phyloP scores from a whole-genome alignment of 441 rosid species.

The Croton setiger region DNA sequence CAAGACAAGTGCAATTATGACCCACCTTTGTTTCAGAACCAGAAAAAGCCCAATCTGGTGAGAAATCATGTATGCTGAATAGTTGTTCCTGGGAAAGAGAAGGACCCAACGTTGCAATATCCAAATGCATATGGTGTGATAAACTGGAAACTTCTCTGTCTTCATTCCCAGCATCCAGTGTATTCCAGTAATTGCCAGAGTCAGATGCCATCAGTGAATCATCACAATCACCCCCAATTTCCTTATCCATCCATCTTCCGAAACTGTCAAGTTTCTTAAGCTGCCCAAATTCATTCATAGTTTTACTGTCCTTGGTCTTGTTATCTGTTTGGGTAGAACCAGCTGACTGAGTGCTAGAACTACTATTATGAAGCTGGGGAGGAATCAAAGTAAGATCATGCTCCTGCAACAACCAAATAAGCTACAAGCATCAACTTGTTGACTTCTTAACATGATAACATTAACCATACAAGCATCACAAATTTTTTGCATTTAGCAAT shows the following conservation, averaged over 20 bases:
- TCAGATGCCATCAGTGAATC: slow-evolving; percentile 62
- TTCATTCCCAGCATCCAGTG: slow-evolving; percentile 45
- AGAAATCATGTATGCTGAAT: slow-evolving; percentile 59
- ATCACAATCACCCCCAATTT: slow-evolving; percentile 54
- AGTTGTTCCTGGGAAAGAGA: slow-evolving; percentile 69
- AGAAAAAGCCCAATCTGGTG: slow-evolving; percentile 66
- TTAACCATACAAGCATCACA: background rate
- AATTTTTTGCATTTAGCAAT: background rate
- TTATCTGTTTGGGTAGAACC: slow-evolving; percentile 28
- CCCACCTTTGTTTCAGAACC: slow-evolving; percentile 51
- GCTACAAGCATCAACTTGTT: slow-evolving; percentile 3
- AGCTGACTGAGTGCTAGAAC: slow-evolving; percentile 26
- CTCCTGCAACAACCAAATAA: slow-evolving; percentile 26
- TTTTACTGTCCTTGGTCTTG: slow-evolving; percentile 18
- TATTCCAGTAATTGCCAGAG: slow-evolving; percentile 57
- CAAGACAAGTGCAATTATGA: background rate
- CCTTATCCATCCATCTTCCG: slow-evolving; percentile 68
- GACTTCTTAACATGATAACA: slow-evolving; percentile 8
- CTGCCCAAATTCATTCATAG: slow-evolving; percentile 31
- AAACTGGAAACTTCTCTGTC: slow-evolving; percentile 65
- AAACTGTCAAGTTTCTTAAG: slow-evolving; percentile 63
- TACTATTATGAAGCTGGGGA: slow-evolving; percentile 18
- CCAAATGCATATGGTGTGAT: slow-evolving; percentile 53
- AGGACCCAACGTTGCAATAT: slow-evolving; percentile 52
- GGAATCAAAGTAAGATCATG: slow-evolving; percentile 25